A percentile compares a stretch with the other conserved stretches of the same genome.
These are phyloP conservation scores for Cyberlindnera sargentensis DNA, from an alignment of 805 yeast genomes.

Conservation along the genomic window DNA sequence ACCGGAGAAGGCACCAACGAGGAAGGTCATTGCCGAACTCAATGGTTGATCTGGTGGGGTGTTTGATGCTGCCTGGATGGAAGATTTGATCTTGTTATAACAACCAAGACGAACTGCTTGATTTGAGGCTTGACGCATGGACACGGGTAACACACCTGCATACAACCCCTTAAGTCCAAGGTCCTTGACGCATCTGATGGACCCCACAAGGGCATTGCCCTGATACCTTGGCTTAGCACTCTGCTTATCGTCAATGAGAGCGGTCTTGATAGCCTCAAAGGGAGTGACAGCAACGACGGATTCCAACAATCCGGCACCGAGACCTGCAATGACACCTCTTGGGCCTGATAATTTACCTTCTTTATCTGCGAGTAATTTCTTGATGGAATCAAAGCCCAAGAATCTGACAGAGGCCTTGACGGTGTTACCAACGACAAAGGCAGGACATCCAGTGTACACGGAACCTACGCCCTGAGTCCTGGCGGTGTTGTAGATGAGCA, in stretches of 20 bases:
- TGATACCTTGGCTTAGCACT: slow-evolving; percentile 71
- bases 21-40: slow-evolving; percentile 72
- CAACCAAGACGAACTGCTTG: slow-evolving; percentile 93
- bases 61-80: slow-evolving; percentile 63
- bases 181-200: slow-evolving; percentile 60
- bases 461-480: slow-evolving; percentile 72
- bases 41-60: slow-evolving; percentile 68
- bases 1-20: slow-evolving; percentile 88
- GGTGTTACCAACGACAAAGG: slow-evolving; percentile 92
- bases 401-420: slow-evolving; percentile 95
- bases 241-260: slow-evolving; percentile 89
- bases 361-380: slow-evolving; percentile 66
- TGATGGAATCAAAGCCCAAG: slow-evolving; percentile 86
- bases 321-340: slow-evolving; percentile 91
- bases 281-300: slow-evolving; percentile 94
- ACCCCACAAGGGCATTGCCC: slow-evolving; percentile 39
- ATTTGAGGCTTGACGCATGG: slow-evolving; percentile 92
- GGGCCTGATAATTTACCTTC: slow-evolving; percentile 86
- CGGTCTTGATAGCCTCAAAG: slow-evolving; percentile 93
- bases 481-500: slow-evolving; percentile 67
- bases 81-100: slow-evolving; percentile 78
- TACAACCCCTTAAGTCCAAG: slow-evolving; percentile 80
- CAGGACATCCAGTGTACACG: slow-evolving; percentile 92
- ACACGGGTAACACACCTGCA: slow-evolving; percentile 87
- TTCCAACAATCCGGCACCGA: slow-evolving; percentile 93